Base-by-base conservation (phyloP, 148 eudicot genomes). In the Salicornia ramosissima region DNA sequence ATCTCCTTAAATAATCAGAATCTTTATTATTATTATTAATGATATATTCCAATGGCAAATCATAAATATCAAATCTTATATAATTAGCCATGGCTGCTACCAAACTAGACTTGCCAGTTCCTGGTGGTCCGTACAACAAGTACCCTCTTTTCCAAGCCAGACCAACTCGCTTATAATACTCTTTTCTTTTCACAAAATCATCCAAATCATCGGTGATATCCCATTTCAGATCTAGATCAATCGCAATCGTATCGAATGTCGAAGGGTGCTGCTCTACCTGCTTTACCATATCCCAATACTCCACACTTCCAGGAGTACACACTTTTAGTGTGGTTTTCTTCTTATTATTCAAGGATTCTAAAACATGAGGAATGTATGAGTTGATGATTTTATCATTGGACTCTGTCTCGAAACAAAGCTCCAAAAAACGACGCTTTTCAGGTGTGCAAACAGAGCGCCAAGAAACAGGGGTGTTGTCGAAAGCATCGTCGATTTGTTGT, bases 121-220 rank as follows among this genome's bases (percentile, higher is more conserved):
- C 88, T 0, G 91, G 91, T 0, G 91, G 91, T 0, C 91, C 91
- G 49, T 87, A 81, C 26, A 85, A 62, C 45, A 86, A 74, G 74
- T 86, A 86, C 1, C 90, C 90, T 50, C 90, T 66, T 56, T 83
- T 86, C 90, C 90, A 83, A 1, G 90, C 87, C 76, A 75, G 75
- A 0, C 90, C 87, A 1, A 81, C 90, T 39, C 75, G 72, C 57
- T 60, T 79, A 36, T 81, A 86, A 55, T 47, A 83, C 24, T 86
- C 83, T 22, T 46, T 79, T 29, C 87, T 72, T 56, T 30, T 49
- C 36, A 78, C 60, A 42, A 80, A 85, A 42, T 82, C 68, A 25
- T 85, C 81, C n/a, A 86, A 54, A 56, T 86, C 90, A 9, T 80
- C 80, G 6, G 60, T 80, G 0, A 86, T 45, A 1, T 18, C 47